Evolutionary conservation across 805 yeast genomes (phyloP).

Genomic region (Candida dendrica): DNA sequence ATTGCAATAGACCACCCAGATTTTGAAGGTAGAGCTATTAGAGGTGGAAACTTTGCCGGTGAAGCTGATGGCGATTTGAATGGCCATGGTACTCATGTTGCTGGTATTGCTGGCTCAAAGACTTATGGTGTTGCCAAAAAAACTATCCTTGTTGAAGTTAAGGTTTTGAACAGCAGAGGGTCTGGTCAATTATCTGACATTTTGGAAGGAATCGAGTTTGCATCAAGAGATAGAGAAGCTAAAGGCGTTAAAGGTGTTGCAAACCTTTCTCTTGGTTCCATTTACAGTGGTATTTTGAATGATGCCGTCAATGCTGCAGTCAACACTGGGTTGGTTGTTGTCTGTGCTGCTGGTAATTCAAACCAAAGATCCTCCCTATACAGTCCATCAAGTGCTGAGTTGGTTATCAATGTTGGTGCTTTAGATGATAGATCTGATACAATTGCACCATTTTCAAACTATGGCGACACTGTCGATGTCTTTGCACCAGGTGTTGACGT

Average conservation of each 20-base stretch:
- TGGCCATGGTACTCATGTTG: slow-evolving; percentile 92
- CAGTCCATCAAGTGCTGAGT: slow-evolving; percentile 76
- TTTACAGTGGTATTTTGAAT: slow-evolving; percentile 55
- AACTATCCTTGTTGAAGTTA: slow-evolving; percentile 56
- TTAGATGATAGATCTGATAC: slow-evolving; percentile 64
- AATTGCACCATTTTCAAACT: slow-evolving; percentile 74
- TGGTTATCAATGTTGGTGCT: slow-evolving; percentile 80
- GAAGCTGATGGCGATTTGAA: slow-evolving; percentile 60
- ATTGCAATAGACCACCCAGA: slow-evolving; percentile 50
- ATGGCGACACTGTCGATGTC: slow-evolving; percentile 81
- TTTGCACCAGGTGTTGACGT: slow-evolving; percentile 77
- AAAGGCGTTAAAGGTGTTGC: slow-evolving; percentile 48
- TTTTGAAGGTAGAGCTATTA: slow-evolving; percentile 51
- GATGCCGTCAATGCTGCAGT: slow-evolving; percentile 70
- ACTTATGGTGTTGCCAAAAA: slow-evolving; percentile 75
- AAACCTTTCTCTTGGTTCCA: slow-evolving; percentile 76
- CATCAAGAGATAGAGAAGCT: slow-evolving; percentile 45
- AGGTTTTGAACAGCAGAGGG: slow-evolving; percentile 61
- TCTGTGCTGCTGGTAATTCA: slow-evolving; percentile 85
- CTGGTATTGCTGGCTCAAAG: slow-evolving; percentile 72
- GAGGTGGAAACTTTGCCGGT: slow-evolving; percentile 47
- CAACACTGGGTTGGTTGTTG: slow-evolving; percentile 60
- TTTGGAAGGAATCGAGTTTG: slow-evolving; percentile 57
- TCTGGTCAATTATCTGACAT: slow-evolving; percentile 59
- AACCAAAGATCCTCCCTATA: slow-evolving; percentile 65